These are phyloP conservation scores for Penicillium sp. DNA, from an alignment of 2,329 filamentous ascomycete genomes.

Conservation along the genomic window DNA sequence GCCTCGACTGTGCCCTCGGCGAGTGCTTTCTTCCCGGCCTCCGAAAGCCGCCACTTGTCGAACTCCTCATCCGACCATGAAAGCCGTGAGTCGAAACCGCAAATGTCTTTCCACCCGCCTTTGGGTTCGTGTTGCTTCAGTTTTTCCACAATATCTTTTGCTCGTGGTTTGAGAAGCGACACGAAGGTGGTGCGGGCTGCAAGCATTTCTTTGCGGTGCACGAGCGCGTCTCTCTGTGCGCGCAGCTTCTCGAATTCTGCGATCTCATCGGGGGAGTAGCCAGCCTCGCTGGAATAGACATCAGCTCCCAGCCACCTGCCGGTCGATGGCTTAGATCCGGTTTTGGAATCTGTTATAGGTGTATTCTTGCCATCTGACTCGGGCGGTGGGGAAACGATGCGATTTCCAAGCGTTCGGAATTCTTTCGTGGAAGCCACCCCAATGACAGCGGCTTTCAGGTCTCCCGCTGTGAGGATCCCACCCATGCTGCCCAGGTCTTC, in stretches of 20 bases:
- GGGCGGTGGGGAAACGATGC: constrained; percentile 37
- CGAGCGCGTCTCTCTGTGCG: constrained; percentile 35
- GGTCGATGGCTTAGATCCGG: constrained; percentile 15
- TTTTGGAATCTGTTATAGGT: constrained; percentile 11
- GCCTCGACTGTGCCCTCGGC: constrained; percentile 40
- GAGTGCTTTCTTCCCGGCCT: constrained; percentile 41
- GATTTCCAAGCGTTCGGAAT: constrained; percentile 45
- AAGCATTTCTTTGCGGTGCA: constrained; percentile 44
- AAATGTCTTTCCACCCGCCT: constrained; percentile 51
- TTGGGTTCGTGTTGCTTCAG: constrained; percentile 49
- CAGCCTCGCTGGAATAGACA: constrained; percentile 29
- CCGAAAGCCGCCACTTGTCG: constrained; percentile 46
- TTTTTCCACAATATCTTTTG: constrained; percentile 45
- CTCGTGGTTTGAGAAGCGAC: constrained; percentile 44
- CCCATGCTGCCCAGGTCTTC: constrained; percentile 46
- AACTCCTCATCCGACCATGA: constrained; percentile 53
- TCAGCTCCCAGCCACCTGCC: constrained; percentile 34
- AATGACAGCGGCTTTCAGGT: constrained; percentile 44
- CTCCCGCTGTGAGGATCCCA: constrained; percentile 43
- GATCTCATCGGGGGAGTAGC: constrained; percentile 42
- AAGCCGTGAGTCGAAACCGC: constrained; percentile 50
- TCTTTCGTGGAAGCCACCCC: constrained; percentile 41
- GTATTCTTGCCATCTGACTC: constrained; percentile 22
- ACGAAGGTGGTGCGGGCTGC: constrained; percentile 45
- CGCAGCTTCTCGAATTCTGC: constrained; percentile 41